Percentiles rank a stretch among this genome's conserved stretches.
Conservation (phyloP, 371 early-diverging fungal genomes). For the Nematocida sp. region DNA sequence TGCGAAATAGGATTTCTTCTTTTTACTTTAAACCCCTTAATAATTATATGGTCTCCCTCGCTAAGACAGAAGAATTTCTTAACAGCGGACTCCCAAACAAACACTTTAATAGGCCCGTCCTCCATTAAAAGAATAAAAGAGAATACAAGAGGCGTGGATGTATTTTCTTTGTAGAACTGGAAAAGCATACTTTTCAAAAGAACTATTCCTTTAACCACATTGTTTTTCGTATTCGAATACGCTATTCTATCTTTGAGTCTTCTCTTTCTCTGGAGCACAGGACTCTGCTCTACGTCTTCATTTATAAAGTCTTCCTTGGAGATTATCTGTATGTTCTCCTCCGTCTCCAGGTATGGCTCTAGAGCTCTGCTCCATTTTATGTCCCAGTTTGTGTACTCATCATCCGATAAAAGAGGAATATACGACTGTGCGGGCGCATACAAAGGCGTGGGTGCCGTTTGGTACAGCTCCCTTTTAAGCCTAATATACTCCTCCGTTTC, state of each 20-base stretch:
- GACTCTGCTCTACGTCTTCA: background rate
- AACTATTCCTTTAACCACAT: constrained; percentile 18
- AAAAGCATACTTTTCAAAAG: constrained; percentile 48
- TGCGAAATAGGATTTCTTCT: constrained; percentile 6
- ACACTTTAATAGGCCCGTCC: constrained; percentile 53
- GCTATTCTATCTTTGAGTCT: constrained; percentile 9
- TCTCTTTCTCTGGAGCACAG: background rate
- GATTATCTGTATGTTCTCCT: constrained; percentile 1
- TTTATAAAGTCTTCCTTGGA: background rate
- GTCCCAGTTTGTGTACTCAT: constrained; percentile 41
- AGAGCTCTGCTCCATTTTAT: constrained; percentile 22
- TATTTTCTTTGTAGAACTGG: background rate
- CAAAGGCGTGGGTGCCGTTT: constrained; percentile 14
- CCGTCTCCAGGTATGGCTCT: background rate
- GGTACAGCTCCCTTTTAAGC: constrained; percentile 22
- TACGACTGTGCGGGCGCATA: constrained; percentile 24
- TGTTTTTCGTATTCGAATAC: constrained; percentile 25
- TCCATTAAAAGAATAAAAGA: constrained; percentile 53
- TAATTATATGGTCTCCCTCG: constrained; percentile 52
- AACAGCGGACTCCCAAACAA: constrained; percentile 62
- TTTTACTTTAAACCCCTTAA: constrained; percentile 56
- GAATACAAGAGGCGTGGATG: constrained; percentile 27
- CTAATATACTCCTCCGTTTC: background rate
- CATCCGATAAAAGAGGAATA: constrained; percentile 40
- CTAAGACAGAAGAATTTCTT: constrained; percentile 56